phyloP scores from a whole-genome alignment of 805 yeast genomes.

The Saccharomycopsis lassenensis region DNA sequence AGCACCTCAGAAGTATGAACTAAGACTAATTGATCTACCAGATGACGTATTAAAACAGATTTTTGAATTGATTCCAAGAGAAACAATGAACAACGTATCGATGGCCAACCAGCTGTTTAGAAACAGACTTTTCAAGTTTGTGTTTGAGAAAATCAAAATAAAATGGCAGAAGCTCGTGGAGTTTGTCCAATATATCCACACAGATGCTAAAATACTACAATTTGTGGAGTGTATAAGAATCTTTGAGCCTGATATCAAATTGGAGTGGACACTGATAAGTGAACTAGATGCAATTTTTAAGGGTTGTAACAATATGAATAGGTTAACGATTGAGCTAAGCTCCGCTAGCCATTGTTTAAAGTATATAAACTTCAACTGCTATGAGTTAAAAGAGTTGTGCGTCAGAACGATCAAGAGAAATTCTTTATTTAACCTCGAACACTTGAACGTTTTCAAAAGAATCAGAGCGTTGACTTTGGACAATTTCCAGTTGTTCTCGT shows the following conservation, averaged over 20 bases:
- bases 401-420: slow-evolving; percentile 3
- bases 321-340: slow-evolving; percentile 4
- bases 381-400: slow-evolving; percentile 2
- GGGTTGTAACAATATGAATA: not conserved
- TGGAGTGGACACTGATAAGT: slow-evolving; percentile 10
- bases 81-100: not conserved
- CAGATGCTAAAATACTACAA: too few species aligned
- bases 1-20: too few species aligned
- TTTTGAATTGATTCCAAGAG: not conserved
- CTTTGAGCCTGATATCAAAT: slow-evolving; percentile 2
- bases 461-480: slow-evolving; percentile 7
- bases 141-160: not conserved
- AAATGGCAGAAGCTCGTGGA: not conserved
- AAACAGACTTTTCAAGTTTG: not conserved
- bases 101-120: not conserved
- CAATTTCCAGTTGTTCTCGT: slow-evolving; percentile 6
- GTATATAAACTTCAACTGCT: slow-evolving; percentile 4
- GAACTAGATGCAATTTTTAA: slow-evolving; percentile 4
- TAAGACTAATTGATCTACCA: too few species aligned
- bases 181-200: not conserved
- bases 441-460: slow-evolving; percentile 3
- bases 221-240: too few species aligned
- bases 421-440: slow-evolving; percentile 13
- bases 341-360: slow-evolving; percentile 13
- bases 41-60: not conserved